A percentile compares a stretch with the other conserved stretches of the same genome.
phyloP scores from a whole-genome alignment of 2,329 filamentous ascomycete species.

The Bipolaris zeicola region DNA sequence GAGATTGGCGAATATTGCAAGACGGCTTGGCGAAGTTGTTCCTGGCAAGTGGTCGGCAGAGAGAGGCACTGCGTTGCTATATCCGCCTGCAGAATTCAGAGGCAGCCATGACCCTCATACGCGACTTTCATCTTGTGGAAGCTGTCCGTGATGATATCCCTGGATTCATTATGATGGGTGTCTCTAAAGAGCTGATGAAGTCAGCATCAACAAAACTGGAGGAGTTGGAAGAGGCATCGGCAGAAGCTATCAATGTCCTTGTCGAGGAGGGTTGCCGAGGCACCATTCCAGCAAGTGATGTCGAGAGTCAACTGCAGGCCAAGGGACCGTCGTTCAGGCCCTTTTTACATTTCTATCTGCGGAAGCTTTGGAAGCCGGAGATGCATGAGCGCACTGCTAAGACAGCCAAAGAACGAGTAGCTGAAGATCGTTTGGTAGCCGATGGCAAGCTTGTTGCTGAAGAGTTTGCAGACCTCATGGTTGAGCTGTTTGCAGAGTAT shows the following conservation, averaged over 20 bases:
- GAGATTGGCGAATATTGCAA: constrained; percentile 90
- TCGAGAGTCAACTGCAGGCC: constrained; percentile 76
- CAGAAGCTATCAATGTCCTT: constrained; percentile 82
- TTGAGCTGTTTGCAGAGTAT: constrained; percentile 84
- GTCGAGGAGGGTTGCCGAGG: constrained; percentile 92
- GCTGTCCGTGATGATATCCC: constrained; percentile 88
- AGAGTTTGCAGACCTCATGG: constrained; percentile 82
- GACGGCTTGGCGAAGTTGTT: constrained; percentile 84
- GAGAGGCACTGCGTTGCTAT: constrained; percentile 86
- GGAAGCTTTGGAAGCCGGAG: constrained; percentile 81
- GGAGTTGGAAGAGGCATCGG: constrained; percentile 79
- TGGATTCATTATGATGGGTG: constrained; percentile 83
- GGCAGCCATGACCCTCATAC: constrained; percentile 82
- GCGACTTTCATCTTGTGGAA: constrained; percentile 87
- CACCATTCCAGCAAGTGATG: constrained; percentile 75
- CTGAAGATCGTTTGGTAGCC: constrained; percentile 53
- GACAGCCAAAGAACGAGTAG: constrained; percentile 48
- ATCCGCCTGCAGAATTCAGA: constrained; percentile 92
- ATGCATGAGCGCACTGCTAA: constrained; percentile 55
- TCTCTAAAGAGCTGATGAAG: constrained; percentile 71
- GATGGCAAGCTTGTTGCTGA: constrained; percentile 76
- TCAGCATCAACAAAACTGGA: constrained; percentile 68
- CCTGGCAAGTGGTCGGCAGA: constrained; percentile 77
- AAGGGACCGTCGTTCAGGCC: constrained; percentile 58
- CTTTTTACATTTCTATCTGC: constrained; percentile 92